Evolutionary conservation across 2,329 filamentous ascomycete genomes (phyloP), one percentile per base, ranked within the genome.

Genomic region (Lomentospora prolificans): DNA sequence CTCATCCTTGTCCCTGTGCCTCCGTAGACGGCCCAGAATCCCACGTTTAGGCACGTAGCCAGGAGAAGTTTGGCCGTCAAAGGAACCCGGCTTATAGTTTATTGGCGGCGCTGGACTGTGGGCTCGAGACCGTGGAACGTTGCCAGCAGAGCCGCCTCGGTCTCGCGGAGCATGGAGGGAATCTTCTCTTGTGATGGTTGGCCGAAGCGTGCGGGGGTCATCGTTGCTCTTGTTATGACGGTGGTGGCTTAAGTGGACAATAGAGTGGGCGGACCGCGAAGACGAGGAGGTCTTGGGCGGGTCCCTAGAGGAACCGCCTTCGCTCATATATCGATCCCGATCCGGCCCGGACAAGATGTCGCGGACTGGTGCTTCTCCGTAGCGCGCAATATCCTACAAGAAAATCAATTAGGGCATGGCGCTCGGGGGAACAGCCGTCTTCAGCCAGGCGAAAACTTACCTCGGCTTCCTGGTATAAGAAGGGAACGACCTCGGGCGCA

Each of bases 401-500:
- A n/a, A n/a, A n/a, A n/a, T n/a, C n/a, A n/a, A n/a, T n/a, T n/a
- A n/a, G n/a, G n/a, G n/a, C n/a, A n/a, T n/a, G n/a, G n/a, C n/a
- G n/a, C n/a, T n/a, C n/a, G n/a, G n/a, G n/a, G n/a, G n/a, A n/a
- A n/a, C n/a, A n/a, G n/a, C n/a, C n/a, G n/a, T n/a, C 7, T 30
- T 55, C 10, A 53, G 48, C 30, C 24, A n/a, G 36, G 44, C 1
- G 30, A 28, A 56, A 60, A 78, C 84, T 75, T 69, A 89, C 86
- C 74, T 89, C 82, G 61, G 80, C 80, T 67, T 94, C 89, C 70
- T 97, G 94, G 67, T 94, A 97, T 59, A 95, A 79, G 79, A 96
- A 99, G n/a, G 94, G 94, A 39, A 95, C 94, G 57, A 99, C 90
- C 70, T 97, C 92, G 65, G 89, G 94, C 10, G 89, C 89, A 44